phyloP scores from a whole-genome alignment of 345 rosid genomes.

The Salix purpurea region DNA sequence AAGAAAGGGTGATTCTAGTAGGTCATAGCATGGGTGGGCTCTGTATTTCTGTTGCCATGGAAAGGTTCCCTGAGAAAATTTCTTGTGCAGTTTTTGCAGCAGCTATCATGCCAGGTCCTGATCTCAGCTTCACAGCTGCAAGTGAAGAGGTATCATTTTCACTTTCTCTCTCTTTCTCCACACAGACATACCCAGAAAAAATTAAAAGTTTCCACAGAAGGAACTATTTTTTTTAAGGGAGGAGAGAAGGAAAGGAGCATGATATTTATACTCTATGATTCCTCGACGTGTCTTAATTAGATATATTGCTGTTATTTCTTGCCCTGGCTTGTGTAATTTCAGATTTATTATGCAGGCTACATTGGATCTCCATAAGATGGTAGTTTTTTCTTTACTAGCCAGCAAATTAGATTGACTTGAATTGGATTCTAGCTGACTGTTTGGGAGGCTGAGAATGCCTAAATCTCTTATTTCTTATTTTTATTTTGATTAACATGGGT shows the following conservation, averaged over 20 bases:
- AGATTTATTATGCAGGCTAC: neutral
- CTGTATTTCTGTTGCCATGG: slow-evolving; percentile 36
- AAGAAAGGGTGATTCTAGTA: slow-evolving; percentile 37
- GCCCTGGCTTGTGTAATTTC: neutral
- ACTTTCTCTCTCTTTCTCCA: neutral
- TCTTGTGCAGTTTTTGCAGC: slow-evolving; percentile 27
- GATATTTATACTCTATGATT: neutral
- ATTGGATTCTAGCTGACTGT: neutral
- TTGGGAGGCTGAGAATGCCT: too few species aligned
- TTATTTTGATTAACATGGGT: too few species aligned
- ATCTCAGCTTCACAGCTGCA: slow-evolving; percentile 18
- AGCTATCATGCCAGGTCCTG: slow-evolving; percentile 35
- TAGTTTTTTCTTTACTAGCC: neutral
- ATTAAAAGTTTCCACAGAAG: neutral
- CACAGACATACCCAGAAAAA: neutral
- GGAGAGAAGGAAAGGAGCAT: neutral
- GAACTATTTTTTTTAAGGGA: neutral
- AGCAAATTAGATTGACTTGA: neutral
- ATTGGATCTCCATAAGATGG: neutral
- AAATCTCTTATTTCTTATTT: too few species aligned
- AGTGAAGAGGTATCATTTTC: slow-evolving; percentile 31
- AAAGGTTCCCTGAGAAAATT: slow-evolving; percentile 38
- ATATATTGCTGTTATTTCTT: neutral
- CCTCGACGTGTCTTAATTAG: neutral
- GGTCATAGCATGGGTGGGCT: slow-evolving; percentile 41